Evolutionary conservation across 345 rosid species (phyloP).

Genomic region (Physaria fendleri): DNA sequence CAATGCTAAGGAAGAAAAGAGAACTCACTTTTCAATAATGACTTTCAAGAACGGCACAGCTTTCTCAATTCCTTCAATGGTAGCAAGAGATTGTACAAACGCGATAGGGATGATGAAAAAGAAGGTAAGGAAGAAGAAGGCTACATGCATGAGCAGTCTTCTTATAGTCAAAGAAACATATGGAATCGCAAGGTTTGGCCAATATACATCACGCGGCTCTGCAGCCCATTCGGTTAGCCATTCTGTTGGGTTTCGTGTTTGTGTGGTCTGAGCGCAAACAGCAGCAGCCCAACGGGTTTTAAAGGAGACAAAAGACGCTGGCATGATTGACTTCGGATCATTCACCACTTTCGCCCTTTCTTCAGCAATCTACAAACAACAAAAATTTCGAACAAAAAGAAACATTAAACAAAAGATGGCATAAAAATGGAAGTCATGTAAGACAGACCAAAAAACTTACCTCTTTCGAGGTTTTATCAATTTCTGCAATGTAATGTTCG

Average conservation of each 20-base stretch:
- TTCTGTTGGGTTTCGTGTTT: conserved; percentile 71
- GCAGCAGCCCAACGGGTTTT: conserved; percentile 97
- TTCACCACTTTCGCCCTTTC: conserved; percentile 55
- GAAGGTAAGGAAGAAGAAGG: conserved; percentile 95
- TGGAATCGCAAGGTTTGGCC: conserved; percentile 85
- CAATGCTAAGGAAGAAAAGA: conserved; percentile 4
- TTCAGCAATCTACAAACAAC: conserved; percentile 48
- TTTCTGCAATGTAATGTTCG: conserved; percentile 52
- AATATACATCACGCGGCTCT: conserved; percentile 89
- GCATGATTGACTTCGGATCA: conserved; percentile 74
- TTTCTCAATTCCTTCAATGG: conserved; percentile 74
- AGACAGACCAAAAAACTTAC: conserved; percentile 36
- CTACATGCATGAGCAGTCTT: conserved; percentile 62
- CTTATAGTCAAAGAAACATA: conserved; percentile 63
- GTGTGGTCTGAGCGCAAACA: conserved; percentile 94
- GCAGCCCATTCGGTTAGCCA: conserved; percentile 98
- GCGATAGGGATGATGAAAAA: conserved; percentile 93
- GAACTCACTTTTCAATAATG: conserved; percentile 60
- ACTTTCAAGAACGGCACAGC: conserved; percentile 53
- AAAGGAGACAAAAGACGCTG: conserved; percentile 93
- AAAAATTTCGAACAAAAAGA: not conserved
- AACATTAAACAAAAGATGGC: not conserved
- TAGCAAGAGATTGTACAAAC: conserved; percentile 87
- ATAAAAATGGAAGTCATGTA: not conserved
- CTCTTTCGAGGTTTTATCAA: conserved; percentile 61